These are phyloP conservation scores for Elsinoe arachidis DNA, from an alignment of 2,329 filamentous ascomycete genomes.

Conservation along the genomic window DNA sequence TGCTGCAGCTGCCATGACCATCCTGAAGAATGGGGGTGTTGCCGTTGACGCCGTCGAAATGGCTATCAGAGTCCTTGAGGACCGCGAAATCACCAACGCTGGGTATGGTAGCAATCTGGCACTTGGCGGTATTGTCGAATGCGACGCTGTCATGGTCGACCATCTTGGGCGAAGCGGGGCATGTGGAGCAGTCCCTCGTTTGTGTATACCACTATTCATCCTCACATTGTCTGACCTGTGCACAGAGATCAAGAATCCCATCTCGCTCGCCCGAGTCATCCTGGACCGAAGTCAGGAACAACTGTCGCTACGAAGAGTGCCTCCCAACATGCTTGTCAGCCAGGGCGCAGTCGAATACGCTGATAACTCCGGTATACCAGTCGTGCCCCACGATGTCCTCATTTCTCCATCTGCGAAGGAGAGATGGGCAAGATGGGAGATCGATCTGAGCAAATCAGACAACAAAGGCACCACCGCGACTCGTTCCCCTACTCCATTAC, in stretches of 20 bases:
- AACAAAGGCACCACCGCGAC: constrained; percentile 32
- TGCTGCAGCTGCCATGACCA: constrained; percentile 70
- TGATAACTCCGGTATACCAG: constrained; percentile 62
- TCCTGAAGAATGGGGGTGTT: constrained; percentile 67
- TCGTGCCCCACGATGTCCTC: constrained; percentile 65
- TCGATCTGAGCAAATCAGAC: constrained; percentile 59
- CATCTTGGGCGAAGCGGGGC: constrained; percentile 85
- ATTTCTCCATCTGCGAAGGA: constrained; percentile 73
- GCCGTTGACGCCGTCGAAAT: constrained; percentile 85
- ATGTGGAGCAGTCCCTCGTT: constrained; percentile 83
- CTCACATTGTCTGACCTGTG: constrained; percentile 16
- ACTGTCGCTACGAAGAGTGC: constrained; percentile 77
- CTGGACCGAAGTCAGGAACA: constrained; percentile 68
- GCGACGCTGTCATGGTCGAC: constrained; percentile 88
- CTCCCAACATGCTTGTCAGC: constrained; percentile 84
- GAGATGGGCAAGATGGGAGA: constrained; percentile 68
- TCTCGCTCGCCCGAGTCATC: constrained; percentile 74
- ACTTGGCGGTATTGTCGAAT: constrained; percentile 84
- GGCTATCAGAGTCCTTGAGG: constrained; percentile 78
- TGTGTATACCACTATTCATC: constrained; percentile 30
- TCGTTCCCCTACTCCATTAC: constrained; percentile 16
- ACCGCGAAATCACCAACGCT: constrained; percentile 92
- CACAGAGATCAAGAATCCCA: constrained; percentile 83
- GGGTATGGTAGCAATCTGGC: constrained; percentile 93
- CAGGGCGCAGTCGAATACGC: constrained; percentile 83